Base-by-base conservation (phyloP, 352 stramenopile genomes). In the Peronosclerospora sorghi region DNA sequence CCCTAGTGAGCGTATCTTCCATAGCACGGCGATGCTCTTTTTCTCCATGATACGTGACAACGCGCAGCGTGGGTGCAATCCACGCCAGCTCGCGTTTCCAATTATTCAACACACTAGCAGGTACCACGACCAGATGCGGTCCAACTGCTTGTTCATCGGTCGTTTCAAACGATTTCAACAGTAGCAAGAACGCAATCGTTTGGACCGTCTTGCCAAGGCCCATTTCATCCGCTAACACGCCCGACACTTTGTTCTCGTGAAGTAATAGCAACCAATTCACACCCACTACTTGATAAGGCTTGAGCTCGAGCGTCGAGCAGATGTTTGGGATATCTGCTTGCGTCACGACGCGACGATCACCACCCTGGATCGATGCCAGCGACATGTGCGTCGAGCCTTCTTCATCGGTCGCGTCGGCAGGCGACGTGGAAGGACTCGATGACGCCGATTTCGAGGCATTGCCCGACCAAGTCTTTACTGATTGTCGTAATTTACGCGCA, bases 201-300 rank as follows among this genome's bases (percentile, higher is more conserved):
- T 94, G 81, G 2, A 90, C 78, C 2, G 81, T 94, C 64, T 99
- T 98, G 10, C 92, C 92, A 4, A 97, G 71, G 15, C 89, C 87
- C 89, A 96, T 96, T 42, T 96, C 85, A 47, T 96, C 76, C 0
- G 79, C 73, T 3, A 94, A 43, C 28, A 94, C 78, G 7, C 76
- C 72, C 5, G 75, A 89, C 17, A 90, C 64, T 9, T 73, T 75
- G 57, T 93, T 85, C 45, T 86, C 61, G 35, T 79, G 78, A 4
- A 90, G 54, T 12, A 90, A 28, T 18, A 89, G 42, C 28, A 93
- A 38, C 80, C 80, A 93, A 29, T 93, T 93, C 13, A 93, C 54
- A 2, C 80, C 80, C 18, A 90, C 80, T 2, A 85, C 59, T 54
- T 93, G 80, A 47, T 93, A 93, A 13, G 80, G 78, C 55, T 90